Evolutionary conservation across 2,329 filamentous ascomycete species (phyloP), one percentile per base, ranked within the genome.

Genomic region (Venturia oleaginea): DNA sequence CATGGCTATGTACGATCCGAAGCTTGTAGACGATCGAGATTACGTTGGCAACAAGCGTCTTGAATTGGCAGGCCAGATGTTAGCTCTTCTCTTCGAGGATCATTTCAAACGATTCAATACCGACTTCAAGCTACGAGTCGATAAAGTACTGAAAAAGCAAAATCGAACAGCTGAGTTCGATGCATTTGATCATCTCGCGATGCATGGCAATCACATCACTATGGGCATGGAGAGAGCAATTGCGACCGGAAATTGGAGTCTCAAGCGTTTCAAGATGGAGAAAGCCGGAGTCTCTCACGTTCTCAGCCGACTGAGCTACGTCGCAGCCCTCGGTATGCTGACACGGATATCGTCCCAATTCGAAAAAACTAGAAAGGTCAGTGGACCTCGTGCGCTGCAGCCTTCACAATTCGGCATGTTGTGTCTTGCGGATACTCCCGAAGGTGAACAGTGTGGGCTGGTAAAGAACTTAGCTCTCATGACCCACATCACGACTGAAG

Each of bases 241-340:
- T 66, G 92, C 95, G 63, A 97, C 94, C 0, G 94, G 94, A 24
- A 99, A 99, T 72, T 99, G 94, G 94, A 97, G 84, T 67, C 83
- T 99, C 69, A 97, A 97, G 77, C 91, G 95, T 74, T 99, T 99
- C 80, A 92, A 93, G 76, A 99, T 99, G 94, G 95, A 97, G 73
- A 84, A 93, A 73, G 93, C 94, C 27, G 94, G 94, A 73, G 92
- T 99, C 27, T 97, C 95, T 0, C 94, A 99, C 76, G 92, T 99
- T 48, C 81, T 99, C 60, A 97, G 93, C 76, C 86, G 94, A 68
- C 81, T 99, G 64, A 97, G 93, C 76, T 99, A 97, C 73, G 97
- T 99, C 75, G 90, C 89, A 67, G 94, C 94, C 34, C 84, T 99
- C 34, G 95, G 95, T 67, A 99, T 99, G 95, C 99, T 99, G 94